A percentile compares a stretch with the other conserved stretches of the same genome.
Evolutionary conservation across 2,329 filamentous ascomycete genomes (phyloP).

Genomic region (Dactylonectria estremocensis): DNA sequence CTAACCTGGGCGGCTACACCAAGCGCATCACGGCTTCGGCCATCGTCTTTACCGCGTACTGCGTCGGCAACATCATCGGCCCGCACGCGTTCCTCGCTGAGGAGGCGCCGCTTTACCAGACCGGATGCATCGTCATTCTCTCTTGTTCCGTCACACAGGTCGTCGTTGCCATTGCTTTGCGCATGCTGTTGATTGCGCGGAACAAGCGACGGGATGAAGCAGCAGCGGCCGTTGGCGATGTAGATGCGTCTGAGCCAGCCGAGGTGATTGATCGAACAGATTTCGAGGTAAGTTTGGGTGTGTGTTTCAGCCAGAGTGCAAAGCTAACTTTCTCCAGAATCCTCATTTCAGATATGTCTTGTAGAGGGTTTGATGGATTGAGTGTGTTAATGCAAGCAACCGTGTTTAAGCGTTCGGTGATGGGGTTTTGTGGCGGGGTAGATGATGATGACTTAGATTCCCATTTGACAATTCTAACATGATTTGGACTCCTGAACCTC

Average conservation of each 20-base stretch:
- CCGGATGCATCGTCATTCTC: slow-evolving; percentile 61
- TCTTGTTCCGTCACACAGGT: slow-evolving; percentile 38
- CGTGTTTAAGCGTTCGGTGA: too few relatives aligned
- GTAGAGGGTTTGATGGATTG: neutral
- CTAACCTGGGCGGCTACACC: slow-evolving; percentile 64
- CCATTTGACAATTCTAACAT: too few relatives aligned
- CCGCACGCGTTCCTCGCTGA: slow-evolving; percentile 58
- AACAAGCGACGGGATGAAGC: slow-evolving; percentile 37
- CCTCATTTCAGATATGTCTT: slow-evolving; percentile 24
- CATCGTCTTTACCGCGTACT: slow-evolving; percentile 63
- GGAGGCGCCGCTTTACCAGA: slow-evolving; percentile 65
- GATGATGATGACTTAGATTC: too few relatives aligned
- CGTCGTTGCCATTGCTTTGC: slow-evolving; percentile 34
- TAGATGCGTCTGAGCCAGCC: neutral
- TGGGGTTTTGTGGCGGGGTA: too few relatives aligned
- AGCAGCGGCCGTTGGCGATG: neutral
- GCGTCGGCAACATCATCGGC: slow-evolving; percentile 45
- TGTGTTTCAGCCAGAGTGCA: too few relatives aligned
- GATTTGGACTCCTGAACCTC: too few relatives aligned
- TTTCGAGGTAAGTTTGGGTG: slow-evolving; percentile 36
- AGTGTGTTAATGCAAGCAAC: too few relatives aligned
- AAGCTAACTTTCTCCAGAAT: slow-evolving; percentile 12
- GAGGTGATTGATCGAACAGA: slow-evolving; percentile 36
- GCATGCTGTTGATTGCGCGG: slow-evolving; percentile 27
- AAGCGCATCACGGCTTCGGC: slow-evolving; percentile 63